phyloP scores from a whole-genome alignment of 2,329 filamentous ascomycete genomes.

The Penicillium sp. region DNA sequence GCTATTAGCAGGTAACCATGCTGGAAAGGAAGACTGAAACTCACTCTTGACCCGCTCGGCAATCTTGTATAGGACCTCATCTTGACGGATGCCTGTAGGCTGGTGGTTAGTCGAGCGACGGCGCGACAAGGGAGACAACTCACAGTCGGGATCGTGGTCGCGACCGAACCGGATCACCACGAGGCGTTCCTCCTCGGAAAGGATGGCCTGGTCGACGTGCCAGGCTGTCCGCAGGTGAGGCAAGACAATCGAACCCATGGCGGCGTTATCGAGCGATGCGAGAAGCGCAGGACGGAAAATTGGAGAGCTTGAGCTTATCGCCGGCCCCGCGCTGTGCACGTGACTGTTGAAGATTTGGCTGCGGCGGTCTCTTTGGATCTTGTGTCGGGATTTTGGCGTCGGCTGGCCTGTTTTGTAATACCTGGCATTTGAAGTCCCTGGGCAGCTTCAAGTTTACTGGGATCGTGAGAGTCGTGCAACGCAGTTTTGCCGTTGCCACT shows the following conservation, averaged over 20 bases:
- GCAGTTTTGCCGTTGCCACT: not conserved
- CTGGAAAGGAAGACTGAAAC: conserved; percentile 47
- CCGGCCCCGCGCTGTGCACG: conserved; percentile 15
- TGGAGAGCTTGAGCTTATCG: conserved; percentile 21
- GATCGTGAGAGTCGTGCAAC: no score
- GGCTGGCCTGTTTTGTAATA: not conserved
- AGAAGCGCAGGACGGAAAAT: conserved; percentile 9
- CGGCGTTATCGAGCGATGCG: conserved; percentile 7
- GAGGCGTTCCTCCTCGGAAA: conserved; percentile 84
- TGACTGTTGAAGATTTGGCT: conserved; percentile 3
- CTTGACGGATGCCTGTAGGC: conserved; percentile 64
- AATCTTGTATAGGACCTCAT: conserved; percentile 93
- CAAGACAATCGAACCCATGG: conserved; percentile 81
- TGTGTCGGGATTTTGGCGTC: not conserved
- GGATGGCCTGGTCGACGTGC: conserved; percentile 98
- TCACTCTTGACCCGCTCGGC: conserved; percentile 81
- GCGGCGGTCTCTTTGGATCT: not conserved
- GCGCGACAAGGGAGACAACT: conserved; percentile 9
- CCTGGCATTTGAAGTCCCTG: not conserved
- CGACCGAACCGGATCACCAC: conserved; percentile 83
- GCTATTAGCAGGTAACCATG: conserved; percentile 2
- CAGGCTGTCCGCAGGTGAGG: conserved; percentile 89
- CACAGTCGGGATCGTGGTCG: conserved; percentile 74
- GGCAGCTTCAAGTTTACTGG: not conserved
- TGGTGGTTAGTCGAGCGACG: conserved; percentile 17